Percentiles rank a stretch among this genome's conserved stretches.
phyloP scores from a whole-genome alignment of 139 green algal genomes.

The Chlamydomonas sp. region DNA sequence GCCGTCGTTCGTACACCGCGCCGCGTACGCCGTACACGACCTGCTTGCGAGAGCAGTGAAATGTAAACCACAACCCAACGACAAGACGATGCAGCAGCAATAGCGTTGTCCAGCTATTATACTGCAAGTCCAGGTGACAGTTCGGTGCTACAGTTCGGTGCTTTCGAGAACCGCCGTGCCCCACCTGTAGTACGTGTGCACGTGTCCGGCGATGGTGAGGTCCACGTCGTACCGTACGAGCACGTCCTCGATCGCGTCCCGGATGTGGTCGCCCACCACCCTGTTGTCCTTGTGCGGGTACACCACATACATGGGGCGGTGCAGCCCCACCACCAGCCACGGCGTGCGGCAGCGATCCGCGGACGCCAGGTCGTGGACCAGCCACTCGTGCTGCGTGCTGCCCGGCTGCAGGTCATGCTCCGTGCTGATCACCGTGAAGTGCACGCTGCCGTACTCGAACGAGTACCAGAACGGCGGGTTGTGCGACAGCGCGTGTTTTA shows the following conservation, averaged over 20 bases:
- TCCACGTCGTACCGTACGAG: constrained; percentile 72
- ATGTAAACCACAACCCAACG: no score
- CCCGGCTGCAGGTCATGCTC: constrained; percentile 78
- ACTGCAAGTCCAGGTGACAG: no score
- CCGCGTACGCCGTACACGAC: no score
- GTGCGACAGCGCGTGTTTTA: background rate
- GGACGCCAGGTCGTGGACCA: constrained; percentile 65
- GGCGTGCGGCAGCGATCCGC: constrained; percentile 80
- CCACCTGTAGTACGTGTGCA: constrained; percentile 80
- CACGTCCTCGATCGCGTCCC: constrained; percentile 66
- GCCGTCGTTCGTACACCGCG: no score
- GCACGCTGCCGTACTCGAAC: constrained; percentile 77
- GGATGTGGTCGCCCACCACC: constrained; percentile 74
- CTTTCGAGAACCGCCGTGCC: constrained; percentile 73
- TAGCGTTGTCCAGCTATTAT: no score
- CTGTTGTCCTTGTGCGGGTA: constrained; percentile 84
- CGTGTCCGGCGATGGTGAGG: constrained; percentile 70
- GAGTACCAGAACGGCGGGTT: constrained; percentile 87
- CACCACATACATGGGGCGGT: constrained; percentile 88
- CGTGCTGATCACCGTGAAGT: constrained; percentile 76
- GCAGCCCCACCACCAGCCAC: constrained; percentile 79
- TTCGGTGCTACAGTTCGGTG: no score
- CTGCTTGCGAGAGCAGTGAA: no score
- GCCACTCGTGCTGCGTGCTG: constrained; percentile 75
- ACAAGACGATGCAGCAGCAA: no score